Percentiles rank a stretch among this genome's conserved stretches.
phyloP scores from a whole-genome alignment of 208 protist genomes.

The Porcisia hertigi region DNA sequence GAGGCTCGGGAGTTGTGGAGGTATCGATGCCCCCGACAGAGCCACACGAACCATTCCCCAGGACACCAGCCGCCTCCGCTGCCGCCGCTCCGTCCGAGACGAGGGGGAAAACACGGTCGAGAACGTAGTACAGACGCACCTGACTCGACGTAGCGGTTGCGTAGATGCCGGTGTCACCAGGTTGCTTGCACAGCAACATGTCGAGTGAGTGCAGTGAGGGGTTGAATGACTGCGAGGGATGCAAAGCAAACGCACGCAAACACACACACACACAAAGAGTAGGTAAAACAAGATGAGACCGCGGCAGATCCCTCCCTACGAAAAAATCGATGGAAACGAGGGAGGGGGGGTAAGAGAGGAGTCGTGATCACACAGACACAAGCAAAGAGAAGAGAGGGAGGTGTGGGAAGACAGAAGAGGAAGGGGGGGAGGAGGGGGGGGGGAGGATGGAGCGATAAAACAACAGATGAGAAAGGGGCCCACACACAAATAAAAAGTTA shows the following conservation, averaged over 20 bases:
- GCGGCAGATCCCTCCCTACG: background rate
- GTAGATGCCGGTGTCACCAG: conserved; percentile 63
- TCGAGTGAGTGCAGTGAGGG: background rate
- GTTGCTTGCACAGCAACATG: conserved; percentile 75
- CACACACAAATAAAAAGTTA: background rate
- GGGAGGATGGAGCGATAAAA: background rate
- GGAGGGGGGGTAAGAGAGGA: background rate
- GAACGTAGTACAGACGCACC: conserved; percentile 50
- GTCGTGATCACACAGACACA: background rate
- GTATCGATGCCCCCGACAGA: background rate
- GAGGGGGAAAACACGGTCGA: conserved; percentile 22
- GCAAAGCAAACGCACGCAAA: background rate
- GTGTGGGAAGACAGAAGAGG: background rate
- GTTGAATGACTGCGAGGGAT: background rate
- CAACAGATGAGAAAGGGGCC: background rate
- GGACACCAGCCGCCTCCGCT: background rate
- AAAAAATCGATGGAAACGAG: background rate
- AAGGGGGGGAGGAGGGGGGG: background rate
- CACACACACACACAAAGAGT: background rate
- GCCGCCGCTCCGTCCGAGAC: background rate
- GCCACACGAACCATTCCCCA: background rate
- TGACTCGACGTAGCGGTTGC: conserved; percentile 52
- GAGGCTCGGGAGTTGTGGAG: background rate
- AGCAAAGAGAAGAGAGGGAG: background rate
- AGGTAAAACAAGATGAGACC: background rate